Conservation (phyloP, 1,284 basidiomycete genomes). For the Marasmius fiardii region DNA sequence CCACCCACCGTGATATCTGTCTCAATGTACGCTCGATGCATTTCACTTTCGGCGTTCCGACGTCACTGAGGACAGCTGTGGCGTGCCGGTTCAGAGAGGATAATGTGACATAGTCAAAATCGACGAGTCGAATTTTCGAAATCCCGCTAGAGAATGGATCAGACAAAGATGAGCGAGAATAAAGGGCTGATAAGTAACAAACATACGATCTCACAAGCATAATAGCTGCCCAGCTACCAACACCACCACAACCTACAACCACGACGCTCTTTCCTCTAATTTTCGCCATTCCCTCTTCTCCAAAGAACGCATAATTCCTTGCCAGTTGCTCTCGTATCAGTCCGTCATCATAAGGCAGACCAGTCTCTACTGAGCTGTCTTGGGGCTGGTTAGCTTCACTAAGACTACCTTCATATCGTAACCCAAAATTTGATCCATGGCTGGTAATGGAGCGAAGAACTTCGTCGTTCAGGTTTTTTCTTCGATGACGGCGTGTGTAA, state of each 20-base stretch:
- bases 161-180: background rate
- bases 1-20: constrained; percentile 67
- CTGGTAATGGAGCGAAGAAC: constrained; percentile 47
- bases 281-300: constrained; percentile 83
- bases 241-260: constrained; percentile 93
- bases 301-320: constrained; percentile 94
- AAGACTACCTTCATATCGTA: constrained; percentile 18
- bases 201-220: constrained; percentile 89
- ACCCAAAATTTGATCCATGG: constrained; percentile 19
- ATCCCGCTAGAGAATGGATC: constrained; percentile 50
- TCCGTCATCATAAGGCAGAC: constrained; percentile 59
- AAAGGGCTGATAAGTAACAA: background rate
- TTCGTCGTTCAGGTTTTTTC: constrained; percentile 55
- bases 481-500: constrained; percentile 43
- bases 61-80: constrained; percentile 87
- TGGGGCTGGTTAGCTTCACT: constrained; percentile 11
- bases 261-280: constrained; percentile 80
- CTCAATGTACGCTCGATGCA: constrained; percentile 74
- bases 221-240: constrained; percentile 93
- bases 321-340: constrained; percentile 86
- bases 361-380: background rate
- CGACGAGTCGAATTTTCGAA: constrained; percentile 69
- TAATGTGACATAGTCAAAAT: constrained; percentile 93
- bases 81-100: constrained; percentile 94
- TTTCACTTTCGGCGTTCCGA: constrained; percentile 93